phyloP scores from a whole-genome alignment of 345 rosid genomes.

The Turritis glabra region DNA sequence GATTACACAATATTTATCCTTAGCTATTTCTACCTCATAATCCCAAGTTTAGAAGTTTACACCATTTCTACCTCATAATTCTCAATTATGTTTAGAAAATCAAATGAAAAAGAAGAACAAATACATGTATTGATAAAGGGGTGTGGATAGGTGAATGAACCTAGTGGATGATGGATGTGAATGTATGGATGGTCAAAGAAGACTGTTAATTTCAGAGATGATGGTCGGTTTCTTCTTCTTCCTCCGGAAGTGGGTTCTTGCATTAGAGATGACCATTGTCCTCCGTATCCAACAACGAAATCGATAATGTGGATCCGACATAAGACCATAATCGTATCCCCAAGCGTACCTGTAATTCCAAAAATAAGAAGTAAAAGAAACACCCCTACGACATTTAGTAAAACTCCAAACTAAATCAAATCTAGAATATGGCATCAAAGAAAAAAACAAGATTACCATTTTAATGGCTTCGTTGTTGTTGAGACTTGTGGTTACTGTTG shows the following conservation, averaged over 20 bases:
- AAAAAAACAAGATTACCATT: slow-evolving; percentile 57
- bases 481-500: slow-evolving; percentile 61
- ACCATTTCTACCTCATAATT: too few species aligned
- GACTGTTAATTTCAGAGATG: slow-evolving; percentile 63
- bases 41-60: too few species aligned
- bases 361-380: not conserved
- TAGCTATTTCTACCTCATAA: too few species aligned
- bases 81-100: too few species aligned
- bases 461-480: slow-evolving; percentile 96
- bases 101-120: too few species aligned
- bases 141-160: too few species aligned
- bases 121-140: too few species aligned
- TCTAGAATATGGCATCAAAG: not conserved
- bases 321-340: slow-evolving; percentile 96
- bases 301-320: slow-evolving; percentile 86
- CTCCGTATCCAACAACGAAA: slow-evolving; percentile 85
- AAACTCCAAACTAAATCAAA: slow-evolving; percentile 11
- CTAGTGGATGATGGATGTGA: too few species aligned
- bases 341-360: slow-evolving; percentile 59
- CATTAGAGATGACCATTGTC: slow-evolving; percentile 92
- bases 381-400: not conserved
- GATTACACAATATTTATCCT: too few species aligned
- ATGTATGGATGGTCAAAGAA: too few species aligned
- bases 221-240: slow-evolving; percentile 43
- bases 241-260: slow-evolving; percentile 66